phyloP scores from a whole-genome alignment of 2,329 filamentous ascomycete species.

The Chrysosporium queenslandicum region DNA sequence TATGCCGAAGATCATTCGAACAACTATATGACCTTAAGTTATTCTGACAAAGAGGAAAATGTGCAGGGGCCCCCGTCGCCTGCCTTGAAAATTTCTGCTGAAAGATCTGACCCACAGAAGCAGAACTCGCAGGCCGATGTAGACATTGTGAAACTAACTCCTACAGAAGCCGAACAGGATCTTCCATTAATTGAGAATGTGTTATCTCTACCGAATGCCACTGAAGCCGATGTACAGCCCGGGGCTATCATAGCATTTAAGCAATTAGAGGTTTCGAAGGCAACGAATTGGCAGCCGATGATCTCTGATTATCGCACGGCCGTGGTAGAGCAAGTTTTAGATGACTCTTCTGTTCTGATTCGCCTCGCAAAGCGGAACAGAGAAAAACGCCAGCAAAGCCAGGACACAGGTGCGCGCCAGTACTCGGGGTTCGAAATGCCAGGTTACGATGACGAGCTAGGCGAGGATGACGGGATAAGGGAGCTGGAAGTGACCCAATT shows the following conservation, averaged over 20 bases:
- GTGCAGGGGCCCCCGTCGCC: not conserved
- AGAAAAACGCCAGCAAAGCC: conserved; percentile 42
- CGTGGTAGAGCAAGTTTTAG: conserved; percentile 48
- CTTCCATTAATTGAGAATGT: conserved; percentile 50
- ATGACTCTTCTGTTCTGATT: conserved; percentile 49
- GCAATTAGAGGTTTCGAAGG: conserved; percentile 39
- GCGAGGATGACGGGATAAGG: conserved; percentile 52
- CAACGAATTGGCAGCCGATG: conserved; percentile 39
- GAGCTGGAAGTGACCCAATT: conserved; percentile 53
- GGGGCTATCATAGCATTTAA: conserved; percentile 40
- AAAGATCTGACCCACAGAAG: not conserved
- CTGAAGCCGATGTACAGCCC: conserved; percentile 25
- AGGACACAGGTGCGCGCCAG: conserved; percentile 57
- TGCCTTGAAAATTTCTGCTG: not conserved
- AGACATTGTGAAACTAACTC: not conserved
- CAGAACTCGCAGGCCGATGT: not conserved
- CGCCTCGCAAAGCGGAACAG: conserved; percentile 61
- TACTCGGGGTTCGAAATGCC: conserved; percentile 73
- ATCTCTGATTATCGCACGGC: conserved; percentile 54
- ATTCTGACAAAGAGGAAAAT: conserved; percentile 6
- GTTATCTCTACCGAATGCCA: conserved; percentile 46
- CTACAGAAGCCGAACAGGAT: conserved; percentile 31
- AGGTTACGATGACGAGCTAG: conserved; percentile 48
- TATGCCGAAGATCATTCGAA: not conserved
- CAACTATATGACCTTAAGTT: conserved; percentile 10